Base-by-base conservation (phyloP, 768 basidiomycete species). In the Pholiota molesta region DNA sequence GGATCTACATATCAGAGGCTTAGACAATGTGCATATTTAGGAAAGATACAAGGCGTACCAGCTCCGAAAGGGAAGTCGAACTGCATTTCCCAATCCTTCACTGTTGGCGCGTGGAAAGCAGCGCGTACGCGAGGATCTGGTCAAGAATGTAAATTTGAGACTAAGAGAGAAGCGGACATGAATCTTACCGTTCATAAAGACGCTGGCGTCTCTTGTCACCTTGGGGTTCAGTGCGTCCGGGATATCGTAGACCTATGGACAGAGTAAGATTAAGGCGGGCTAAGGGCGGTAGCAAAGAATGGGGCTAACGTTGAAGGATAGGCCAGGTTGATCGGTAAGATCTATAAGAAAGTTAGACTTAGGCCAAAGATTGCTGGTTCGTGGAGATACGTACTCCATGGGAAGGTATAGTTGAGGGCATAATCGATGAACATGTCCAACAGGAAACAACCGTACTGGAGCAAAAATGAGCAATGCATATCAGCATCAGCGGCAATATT, bases 91-190 rank as follows among this genome's bases (percentile, higher is more conserved):
- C 83, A 84, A 54, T 83, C 69, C 63, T 80, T 78, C 70, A 82
- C 89, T 9, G 79, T 83, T 3, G 90, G 89, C 3, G 89, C 89
- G 71, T 92, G 89, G 19, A 92, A 72, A 0, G 89, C 89, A 42
- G 80, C 73, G 53, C 83, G 78, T n/a, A 82, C 84, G 44, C 71
- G 78, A 52, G 80, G 76, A 66, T 89, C 87, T 88, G 55, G 23
- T 19, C 14, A 23, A 35, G 0, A n/a, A 57, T 51, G 5, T 64
- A 55, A 51, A 53, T 35, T 40, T 14, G 33, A 52, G 23, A 19
- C 26, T 8, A 56, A 23, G 17, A 49, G 52, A 28, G 14, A 7
- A 53, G 17, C 55, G 8, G 6, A 45, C 37, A 11, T 7, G 3
- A 21, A 23, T 66, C 79, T 21, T 59, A 89, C 89, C 80, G 62